Evolutionary conservation across 2,329 filamentous ascomycete species (phyloP).

Genomic region (Verticillium albo-atrum): DNA sequence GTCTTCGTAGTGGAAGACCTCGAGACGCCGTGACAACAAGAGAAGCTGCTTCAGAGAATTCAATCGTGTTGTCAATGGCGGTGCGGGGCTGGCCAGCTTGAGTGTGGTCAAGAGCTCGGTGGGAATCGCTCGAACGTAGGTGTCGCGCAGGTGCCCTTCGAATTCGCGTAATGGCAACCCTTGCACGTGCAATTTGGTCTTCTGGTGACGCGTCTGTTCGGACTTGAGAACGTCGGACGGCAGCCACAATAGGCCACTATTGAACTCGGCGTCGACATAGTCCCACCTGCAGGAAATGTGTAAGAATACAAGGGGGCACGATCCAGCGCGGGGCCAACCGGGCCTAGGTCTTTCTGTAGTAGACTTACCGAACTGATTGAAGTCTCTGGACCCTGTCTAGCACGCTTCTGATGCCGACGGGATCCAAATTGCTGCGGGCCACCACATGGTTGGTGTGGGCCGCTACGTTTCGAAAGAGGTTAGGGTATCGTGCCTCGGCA

Average conservation of each 20-base stretch:
- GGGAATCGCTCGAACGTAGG: conserved; percentile 33
- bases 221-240: conserved; percentile 33
- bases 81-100: conserved; percentile 31
- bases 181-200: conserved; percentile 32
- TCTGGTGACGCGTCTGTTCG: conserved; percentile 20
- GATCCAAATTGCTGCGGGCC: conserved; percentile 34
- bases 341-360: neutral
- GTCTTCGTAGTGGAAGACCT: conserved; percentile 37
- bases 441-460: conserved; percentile 34
- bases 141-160: conserved; percentile 24
- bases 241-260: conserved; percentile 24
- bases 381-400: conserved; percentile 30
- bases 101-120: conserved; percentile 33
- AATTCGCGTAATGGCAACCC: conserved; percentile 34
- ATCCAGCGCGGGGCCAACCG: neutral
- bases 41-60: conserved; percentile 38
- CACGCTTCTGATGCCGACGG: conserved; percentile 26
- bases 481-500: conserved; percentile 25
- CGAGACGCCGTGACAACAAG: conserved; percentile 26
- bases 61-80: conserved; percentile 34
- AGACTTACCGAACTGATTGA: conserved; percentile 32
- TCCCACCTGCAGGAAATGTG: conserved; percentile 26
- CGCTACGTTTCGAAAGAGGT: conserved; percentile 28
- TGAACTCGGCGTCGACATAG: conserved; percentile 26
- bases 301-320: conserved; percentile 12